These are phyloP conservation scores for Tieghemostelium lacteum DNA, from an alignment of 78 protist species.

Conservation along the genomic window DNA sequence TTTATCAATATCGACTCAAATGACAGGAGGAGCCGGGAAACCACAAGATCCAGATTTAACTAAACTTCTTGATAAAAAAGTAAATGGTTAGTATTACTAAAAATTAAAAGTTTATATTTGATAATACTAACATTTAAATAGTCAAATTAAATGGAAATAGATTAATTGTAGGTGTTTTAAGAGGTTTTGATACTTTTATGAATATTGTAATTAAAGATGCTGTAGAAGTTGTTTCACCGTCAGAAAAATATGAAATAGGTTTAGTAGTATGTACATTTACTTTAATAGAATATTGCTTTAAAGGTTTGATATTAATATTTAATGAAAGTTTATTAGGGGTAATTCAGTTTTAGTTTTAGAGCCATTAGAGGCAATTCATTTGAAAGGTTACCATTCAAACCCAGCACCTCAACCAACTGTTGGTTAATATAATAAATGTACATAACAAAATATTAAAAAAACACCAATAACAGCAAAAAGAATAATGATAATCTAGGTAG, in stretches of 20 bases:
- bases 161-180: constrained; percentile 85
- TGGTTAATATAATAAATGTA: too few species aligned
- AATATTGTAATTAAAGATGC: constrained; percentile 92
- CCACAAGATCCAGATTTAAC: constrained; percentile 70
- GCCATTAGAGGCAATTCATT: constrained; percentile 50
- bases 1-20: too few species aligned
- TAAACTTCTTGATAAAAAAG: constrained; percentile 57
- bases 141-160: constrained; percentile 89
- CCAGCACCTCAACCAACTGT: neutral
- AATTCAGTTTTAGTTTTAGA: constrained; percentile 81
- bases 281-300: neutral
- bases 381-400: neutral
- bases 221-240: constrained; percentile 80
- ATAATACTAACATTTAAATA: neutral
- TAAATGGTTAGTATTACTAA: neutral
- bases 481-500: too few species aligned
- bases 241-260: constrained; percentile 82
- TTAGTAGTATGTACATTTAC: constrained; percentile 72
- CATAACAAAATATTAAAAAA: too few species aligned
- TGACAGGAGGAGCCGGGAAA: constrained; percentile 66
- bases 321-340: constrained; percentile 73
- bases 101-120: neutral
- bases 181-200: constrained; percentile 95
- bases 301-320: neutral
- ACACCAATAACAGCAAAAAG: too few species aligned